Evolutionary conservation across 768 basidiomycete species (phyloP).

Genomic region (Termitomyces bulborhizus): DNA sequence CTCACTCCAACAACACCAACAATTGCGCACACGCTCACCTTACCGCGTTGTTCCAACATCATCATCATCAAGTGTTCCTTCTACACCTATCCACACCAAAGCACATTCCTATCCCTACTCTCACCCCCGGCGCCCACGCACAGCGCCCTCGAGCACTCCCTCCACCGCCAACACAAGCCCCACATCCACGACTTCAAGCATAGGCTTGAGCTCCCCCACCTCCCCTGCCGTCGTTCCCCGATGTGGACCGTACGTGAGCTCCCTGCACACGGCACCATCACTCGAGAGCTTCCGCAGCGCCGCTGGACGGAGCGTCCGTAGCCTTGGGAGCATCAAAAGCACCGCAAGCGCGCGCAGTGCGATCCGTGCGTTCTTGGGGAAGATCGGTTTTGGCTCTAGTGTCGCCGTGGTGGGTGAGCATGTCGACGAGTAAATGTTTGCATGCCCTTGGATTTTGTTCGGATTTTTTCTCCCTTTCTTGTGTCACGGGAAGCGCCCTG

Average conservation of each 20-base stretch:
- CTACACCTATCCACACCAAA: conserved; percentile 6
- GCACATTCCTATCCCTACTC: conserved; percentile 5
- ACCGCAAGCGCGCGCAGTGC: conserved; percentile 28
- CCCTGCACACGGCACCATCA: conserved; percentile 32
- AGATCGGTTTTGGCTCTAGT: conserved; percentile 19
- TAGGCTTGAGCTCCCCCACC: not conserved
- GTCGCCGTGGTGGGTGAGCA: not conserved
- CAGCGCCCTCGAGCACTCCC: not conserved
- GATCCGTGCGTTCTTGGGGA: conserved; percentile 35
- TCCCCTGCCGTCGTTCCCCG: too few relatives aligned
- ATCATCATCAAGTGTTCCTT: conserved; percentile 1
- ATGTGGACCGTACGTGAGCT: conserved; percentile 3
- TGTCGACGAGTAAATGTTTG: not conserved
- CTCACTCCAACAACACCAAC: not conserved
- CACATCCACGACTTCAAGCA: conserved; percentile 1
- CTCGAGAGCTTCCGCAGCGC: conserved; percentile 42
- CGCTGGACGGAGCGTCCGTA: conserved; percentile 36
- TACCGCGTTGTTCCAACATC: not conserved
- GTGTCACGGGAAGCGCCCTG: too few relatives aligned
- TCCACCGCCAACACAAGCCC: conserved; percentile 1
- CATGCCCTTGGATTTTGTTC: not conserved
- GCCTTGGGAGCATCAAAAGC: conserved; percentile 37
- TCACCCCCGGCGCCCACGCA: not conserved
- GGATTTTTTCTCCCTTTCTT: too few relatives aligned
- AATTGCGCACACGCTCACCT: not conserved